These are phyloP conservation scores for Silene conica DNA, from an alignment of 148 eudicot genomes.

Conservation along the genomic window DNA sequence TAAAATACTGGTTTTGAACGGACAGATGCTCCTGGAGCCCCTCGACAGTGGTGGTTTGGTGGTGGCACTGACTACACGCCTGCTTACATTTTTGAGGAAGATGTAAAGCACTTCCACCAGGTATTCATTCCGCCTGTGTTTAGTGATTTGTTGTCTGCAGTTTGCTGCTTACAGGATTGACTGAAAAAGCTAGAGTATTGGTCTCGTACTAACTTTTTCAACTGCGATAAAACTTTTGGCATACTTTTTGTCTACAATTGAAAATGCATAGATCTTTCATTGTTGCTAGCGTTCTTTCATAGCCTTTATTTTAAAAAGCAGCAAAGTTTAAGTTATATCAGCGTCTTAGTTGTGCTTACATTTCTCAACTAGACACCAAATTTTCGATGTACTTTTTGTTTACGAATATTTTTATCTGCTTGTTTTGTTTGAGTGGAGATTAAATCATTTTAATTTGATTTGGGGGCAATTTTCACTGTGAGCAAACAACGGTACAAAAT, in stretches of 20 bases:
- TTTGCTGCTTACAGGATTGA: background rate
- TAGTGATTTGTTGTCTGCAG: background rate
- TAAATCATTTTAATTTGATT: background rate
- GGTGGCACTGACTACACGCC: conserved; percentile 99
- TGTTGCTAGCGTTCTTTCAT: background rate
- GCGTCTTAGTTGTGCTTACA: background rate
- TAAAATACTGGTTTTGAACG: conserved; percentile 9
- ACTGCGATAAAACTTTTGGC: no score
- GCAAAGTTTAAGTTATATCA: background rate
- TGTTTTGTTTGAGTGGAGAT: background rate
- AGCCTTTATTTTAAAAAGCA: background rate
- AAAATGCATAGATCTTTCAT: background rate
- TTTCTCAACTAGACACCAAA: background rate
- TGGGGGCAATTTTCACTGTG: background rate
- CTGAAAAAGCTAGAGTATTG: background rate
- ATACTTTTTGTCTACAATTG: background rate
- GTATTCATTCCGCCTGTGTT: conserved; percentile 33
- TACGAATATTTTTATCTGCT: background rate
- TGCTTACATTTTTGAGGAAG: conserved; percentile 93
- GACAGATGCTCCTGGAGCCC: conserved; percentile 93
- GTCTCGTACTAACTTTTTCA: background rate
- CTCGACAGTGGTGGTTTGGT: conserved; percentile 99
- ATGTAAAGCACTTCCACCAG: conserved; percentile 93
- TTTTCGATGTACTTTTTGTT: background rate
- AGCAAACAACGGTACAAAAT: background rate